Evolutionary conservation across 2,329 filamentous ascomycete genomes (phyloP), one percentile per base, ranked within the genome.

Genomic region (Anisogramma anomala): DNA sequence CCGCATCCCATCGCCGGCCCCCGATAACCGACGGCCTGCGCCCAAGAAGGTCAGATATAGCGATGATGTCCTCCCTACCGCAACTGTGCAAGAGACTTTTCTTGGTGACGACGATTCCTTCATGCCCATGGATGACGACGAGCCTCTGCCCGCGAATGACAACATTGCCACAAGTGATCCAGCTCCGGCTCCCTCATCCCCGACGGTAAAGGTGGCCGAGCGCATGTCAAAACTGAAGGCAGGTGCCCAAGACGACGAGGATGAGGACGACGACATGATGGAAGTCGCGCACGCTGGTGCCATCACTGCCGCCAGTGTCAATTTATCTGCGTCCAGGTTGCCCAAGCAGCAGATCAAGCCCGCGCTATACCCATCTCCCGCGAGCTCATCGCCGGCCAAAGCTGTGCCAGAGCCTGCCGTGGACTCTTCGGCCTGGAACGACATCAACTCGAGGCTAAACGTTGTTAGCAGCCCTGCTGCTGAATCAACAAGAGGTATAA

Each of bases 371-470:
- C 79, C 84, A 4, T 75, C 80, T 1, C 85, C 85, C 3, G 71
- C 69, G 32, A 84, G 72, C 55, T 94, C 87, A 3, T 94, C 87
- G 13, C 86, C 86, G 13, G 65, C 69, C 6, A 77, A 79, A 49
- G 65, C 72, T 6, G 58, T 72, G 1, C 22, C 22, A 4, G 67
- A 74, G 11, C 64, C 76, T 17, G 62, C 69, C 15, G 70, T 93
- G 19, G 86, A 95, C 64, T 74, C 88, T 1, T 80, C 82, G 1
- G 78, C 85, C 1, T 96, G 91, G 88, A 94, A 87, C 51, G 72
- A 84, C 42, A 78, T 98, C 34, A 88, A 84, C 6, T 78, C 79
- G 54, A 89, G 82, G 53, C 71, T 98, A 47, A 94, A 94, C 52
- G 80, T 95, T 27, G 70, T 91, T 49, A 86, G 75, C 59, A 86